Evolutionary conservation across 2,329 filamentous ascomycete genomes (phyloP).

Genomic region (Verticillium longisporum): DNA sequence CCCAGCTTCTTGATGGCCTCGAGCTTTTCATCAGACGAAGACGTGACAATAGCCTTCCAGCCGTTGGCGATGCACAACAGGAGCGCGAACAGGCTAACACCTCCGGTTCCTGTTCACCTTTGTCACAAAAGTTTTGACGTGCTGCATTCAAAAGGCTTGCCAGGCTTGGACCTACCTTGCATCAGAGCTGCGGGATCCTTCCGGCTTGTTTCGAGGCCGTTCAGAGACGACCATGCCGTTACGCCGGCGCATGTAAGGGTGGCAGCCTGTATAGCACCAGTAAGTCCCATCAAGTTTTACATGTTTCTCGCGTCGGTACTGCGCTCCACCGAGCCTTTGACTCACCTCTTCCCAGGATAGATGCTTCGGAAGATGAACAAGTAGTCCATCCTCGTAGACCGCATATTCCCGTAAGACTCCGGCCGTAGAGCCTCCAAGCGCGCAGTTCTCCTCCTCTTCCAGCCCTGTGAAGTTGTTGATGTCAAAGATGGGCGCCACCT

Average conservation of each 20-base stretch:
- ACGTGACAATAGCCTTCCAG: conserved; percentile 19
- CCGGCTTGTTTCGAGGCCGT: neutral
- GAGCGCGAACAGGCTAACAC: conserved; percentile 19
- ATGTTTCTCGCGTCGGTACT: too few species aligned
- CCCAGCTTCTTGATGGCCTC: conserved; percentile 12
- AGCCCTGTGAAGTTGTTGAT: conserved; percentile 3
- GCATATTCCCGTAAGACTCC: conserved; percentile 17
- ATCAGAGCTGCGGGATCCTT: conserved; percentile 1
- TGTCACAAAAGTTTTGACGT: neutral
- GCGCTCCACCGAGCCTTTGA: neutral
- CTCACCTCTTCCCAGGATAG: conserved; percentile 16
- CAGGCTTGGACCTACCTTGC: neutral
- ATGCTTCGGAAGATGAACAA: conserved; percentile 14
- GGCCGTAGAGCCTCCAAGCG: conserved; percentile 11
- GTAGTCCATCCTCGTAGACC: conserved; percentile 10
- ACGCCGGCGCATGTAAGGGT: conserved; percentile 14
- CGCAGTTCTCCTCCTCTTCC: neutral
- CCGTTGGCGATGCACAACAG: conserved; percentile 16
- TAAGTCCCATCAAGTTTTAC: neutral
- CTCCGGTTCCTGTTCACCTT: conserved; percentile 15
- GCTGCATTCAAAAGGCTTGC: too few species aligned
- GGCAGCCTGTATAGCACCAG: conserved; percentile 4
- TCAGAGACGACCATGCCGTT: conserved; percentile 15
- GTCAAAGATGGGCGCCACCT: conserved; percentile 12
- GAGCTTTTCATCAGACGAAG: conserved; percentile 19